phyloP scores from a whole-genome alignment of 1,284 basidiomycete genomes.

The Boletus semigastroideus region DNA sequence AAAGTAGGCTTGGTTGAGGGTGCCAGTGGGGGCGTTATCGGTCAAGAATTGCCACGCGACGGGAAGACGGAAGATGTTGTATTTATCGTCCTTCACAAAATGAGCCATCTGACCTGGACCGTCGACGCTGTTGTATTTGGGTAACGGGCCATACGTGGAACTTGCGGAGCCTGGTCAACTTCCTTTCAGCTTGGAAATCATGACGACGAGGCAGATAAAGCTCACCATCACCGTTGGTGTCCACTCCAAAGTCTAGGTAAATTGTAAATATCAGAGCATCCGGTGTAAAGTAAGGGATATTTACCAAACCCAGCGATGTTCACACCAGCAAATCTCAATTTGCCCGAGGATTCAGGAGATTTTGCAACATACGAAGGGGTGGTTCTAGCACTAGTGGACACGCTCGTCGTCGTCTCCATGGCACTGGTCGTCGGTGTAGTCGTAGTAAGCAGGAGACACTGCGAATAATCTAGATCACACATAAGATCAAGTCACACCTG shows the following conservation, averaged over 20 bases:
- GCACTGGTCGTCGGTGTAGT: background rate
- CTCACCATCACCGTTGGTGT: conserved; percentile 12
- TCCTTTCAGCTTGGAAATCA: background rate
- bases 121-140: conserved; percentile 31
- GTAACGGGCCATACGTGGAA: conserved; percentile 9
- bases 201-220: background rate
- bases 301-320: conserved; percentile 20
- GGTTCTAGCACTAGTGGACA: background rate
- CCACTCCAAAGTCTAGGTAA: conserved; percentile 11
- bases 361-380: background rate
- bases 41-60: conserved; percentile 61
- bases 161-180: conserved; percentile 6
- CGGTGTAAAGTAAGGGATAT: background rate
- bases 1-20: conserved; percentile 30
- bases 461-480: conserved; percentile 9
- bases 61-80: conserved; percentile 52
- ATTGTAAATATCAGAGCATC: background rate
- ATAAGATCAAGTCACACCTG: background rate
- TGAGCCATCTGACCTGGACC: conserved; percentile 56
- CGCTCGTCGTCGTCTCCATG: background rate
- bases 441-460: conserved; percentile 4
- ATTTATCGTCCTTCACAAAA: conserved; percentile 50
- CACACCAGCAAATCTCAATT: conserved; percentile 10
- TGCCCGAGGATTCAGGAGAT: conserved; percentile 7
- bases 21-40: conserved; percentile 47